Conservation (phyloP, 2,329 filamentous ascomycete genomes). For the Endocalyx cinctus region DNA sequence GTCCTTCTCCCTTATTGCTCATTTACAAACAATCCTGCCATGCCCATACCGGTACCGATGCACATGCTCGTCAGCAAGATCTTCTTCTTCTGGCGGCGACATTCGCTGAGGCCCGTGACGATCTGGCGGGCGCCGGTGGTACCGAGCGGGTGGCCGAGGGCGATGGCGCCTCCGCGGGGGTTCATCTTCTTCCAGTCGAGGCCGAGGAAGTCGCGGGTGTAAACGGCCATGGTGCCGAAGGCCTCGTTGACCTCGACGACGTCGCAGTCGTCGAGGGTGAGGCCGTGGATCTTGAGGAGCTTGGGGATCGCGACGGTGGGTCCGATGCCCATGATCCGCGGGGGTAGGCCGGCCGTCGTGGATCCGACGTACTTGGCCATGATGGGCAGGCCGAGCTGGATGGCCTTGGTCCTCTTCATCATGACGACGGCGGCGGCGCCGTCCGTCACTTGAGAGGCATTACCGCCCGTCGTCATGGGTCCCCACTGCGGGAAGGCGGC, state of each 20-base stretch:
- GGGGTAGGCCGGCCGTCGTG: constrained; percentile 83
- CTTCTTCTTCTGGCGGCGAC: constrained; percentile 81
- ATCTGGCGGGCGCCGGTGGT: constrained; percentile 76
- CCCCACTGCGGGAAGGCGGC: constrained; percentile 89
- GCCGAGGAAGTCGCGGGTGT: constrained; percentile 72
- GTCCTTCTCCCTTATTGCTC: no score
- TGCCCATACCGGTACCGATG: constrained; percentile 65
- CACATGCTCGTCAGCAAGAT: constrained; percentile 90
- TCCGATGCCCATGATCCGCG: constrained; percentile 94
- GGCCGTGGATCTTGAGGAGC: constrained; percentile 73
- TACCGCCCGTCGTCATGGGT: constrained; percentile 81
- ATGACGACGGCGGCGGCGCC: constrained; percentile 83
- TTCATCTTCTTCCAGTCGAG: constrained; percentile 76
- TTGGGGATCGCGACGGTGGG: constrained; percentile 73
- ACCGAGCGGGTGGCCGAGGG: constrained; percentile 77
- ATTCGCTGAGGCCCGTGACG: constrained; percentile 84
- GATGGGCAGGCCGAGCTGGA: constrained; percentile 84
- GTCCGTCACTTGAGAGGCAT: constrained; percentile 92
- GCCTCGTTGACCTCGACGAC: constrained; percentile 95
- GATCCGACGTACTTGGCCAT: constrained; percentile 91
- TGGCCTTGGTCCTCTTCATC: constrained; percentile 90
- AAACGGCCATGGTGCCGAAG: constrained; percentile 96
- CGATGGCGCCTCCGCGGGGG: constrained; percentile 75
- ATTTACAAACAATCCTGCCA: constrained; percentile 63
- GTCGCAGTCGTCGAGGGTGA: constrained; percentile 79